Evolutionary conservation across 306 rosid species (phyloP).

Genomic region (Trifolium subterraneum): DNA sequence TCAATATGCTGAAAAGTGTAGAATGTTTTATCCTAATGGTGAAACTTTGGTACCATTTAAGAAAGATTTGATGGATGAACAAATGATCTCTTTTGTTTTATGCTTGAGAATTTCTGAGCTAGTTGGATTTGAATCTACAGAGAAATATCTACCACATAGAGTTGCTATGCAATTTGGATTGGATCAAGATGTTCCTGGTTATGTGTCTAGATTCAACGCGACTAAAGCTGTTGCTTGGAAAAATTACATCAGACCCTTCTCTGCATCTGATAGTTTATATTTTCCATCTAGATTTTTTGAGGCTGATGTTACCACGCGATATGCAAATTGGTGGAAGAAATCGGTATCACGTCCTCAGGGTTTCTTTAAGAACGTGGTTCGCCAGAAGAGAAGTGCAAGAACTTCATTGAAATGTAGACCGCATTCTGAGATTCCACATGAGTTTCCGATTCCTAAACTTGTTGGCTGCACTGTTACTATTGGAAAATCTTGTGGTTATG

Average conservation of each 20-base stretch:
- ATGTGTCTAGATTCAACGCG: neutral
- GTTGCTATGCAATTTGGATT: slow-evolving; percentile 68
- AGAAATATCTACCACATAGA: slow-evolving; percentile 59
- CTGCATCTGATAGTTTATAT: slow-evolving; percentile 35
- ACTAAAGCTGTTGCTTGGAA: slow-evolving; percentile 46
- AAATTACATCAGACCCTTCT: slow-evolving; percentile 36
- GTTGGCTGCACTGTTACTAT: neutral
- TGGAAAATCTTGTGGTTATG: slow-evolving; percentile 23
- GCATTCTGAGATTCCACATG: neutral
- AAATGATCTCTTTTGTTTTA: slow-evolving; percentile 34
- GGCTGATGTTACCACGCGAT: slow-evolving; percentile 46
- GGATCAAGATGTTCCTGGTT: slow-evolving; percentile 64
- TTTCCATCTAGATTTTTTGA: slow-evolving; percentile 48
- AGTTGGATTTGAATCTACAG: slow-evolving; percentile 45
- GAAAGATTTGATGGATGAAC: slow-evolving; percentile 12
- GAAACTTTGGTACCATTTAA: too few relatives aligned
- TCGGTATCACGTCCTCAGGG: slow-evolving; percentile 10
- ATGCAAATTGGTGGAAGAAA: slow-evolving; percentile 40
- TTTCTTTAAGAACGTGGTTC: slow-evolving; percentile 2
- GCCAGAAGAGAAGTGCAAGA: slow-evolving; percentile 4
- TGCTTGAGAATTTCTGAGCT: slow-evolving; percentile 53
- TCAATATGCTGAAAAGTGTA: too few relatives aligned
- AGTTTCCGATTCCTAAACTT: neutral
- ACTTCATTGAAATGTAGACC: neutral
- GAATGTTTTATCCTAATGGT: too few relatives aligned